A percentile compares a stretch with the other conserved stretches of the same genome.
Evolutionary conservation across 768 basidiomycete genomes (phyloP).

Genomic region (Amanita phalloides): DNA sequence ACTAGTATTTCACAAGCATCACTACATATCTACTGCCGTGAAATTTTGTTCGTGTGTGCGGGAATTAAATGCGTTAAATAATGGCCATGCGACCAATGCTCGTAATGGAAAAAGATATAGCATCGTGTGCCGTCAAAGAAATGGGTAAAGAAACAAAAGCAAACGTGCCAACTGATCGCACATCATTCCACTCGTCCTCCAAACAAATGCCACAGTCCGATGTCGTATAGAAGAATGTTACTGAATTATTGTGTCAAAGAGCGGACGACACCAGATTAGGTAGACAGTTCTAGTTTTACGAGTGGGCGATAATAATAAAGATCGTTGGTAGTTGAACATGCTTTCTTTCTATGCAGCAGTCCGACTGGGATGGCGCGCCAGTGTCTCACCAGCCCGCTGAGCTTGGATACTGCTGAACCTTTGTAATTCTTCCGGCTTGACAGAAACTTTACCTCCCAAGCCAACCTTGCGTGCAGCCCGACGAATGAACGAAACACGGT

Average conservation of each 20-base stretch:
- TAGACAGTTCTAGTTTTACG: conserved; percentile 5
- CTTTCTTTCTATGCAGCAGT: conserved; percentile 23
- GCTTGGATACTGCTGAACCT: conserved; percentile 86
- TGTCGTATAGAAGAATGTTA: neutral
- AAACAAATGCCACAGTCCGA: neutral
- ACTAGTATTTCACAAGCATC: neutral
- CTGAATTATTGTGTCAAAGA: conserved; percentile 2
- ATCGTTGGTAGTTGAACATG: conserved; percentile 5
- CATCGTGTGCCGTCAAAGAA: neutral
- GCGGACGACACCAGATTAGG: conserved; percentile 4
- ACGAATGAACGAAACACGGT: conserved; percentile 89
- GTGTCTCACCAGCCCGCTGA: conserved; percentile 59
- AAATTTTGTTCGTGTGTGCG: neutral
- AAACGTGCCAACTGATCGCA: neutral
- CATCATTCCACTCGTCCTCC: neutral
- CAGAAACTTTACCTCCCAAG: conserved; percentile 68
- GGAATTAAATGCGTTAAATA: conserved; percentile 1
- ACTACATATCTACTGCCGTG: neutral
- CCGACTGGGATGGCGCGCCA: conserved; percentile 69
- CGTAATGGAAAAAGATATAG: neutral
- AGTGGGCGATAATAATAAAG: conserved; percentile 5
- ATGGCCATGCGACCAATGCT: neutral
- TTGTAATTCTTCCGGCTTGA: conserved; percentile 79
- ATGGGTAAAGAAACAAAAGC: neutral
- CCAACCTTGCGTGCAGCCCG: conserved; percentile 84